Evolutionary conservation across 2,329 filamentous ascomycete species (phyloP).

Genomic region (Ophiocordyceps camponoti-floridani): DNA sequence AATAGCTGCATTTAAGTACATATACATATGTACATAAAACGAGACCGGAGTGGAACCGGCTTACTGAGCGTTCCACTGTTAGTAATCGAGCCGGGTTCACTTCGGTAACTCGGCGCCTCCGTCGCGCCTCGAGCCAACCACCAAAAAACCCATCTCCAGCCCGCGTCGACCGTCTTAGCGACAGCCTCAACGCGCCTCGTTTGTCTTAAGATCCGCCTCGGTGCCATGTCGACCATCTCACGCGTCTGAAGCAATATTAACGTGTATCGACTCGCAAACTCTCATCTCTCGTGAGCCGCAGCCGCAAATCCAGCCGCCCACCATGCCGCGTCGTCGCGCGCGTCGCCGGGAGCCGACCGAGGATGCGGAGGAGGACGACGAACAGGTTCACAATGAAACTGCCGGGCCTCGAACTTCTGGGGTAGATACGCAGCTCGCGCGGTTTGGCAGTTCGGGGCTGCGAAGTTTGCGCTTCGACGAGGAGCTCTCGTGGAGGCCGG

Average conservation of each 20-base stretch:
- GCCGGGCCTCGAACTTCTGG: slow-evolving; percentile 5
- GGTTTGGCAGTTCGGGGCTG: slow-evolving; percentile 5
- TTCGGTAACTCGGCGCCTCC: no score
- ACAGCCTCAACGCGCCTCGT: no score
- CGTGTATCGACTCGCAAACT: not conserved
- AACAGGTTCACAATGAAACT: slow-evolving; percentile 2
- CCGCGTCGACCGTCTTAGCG: no score
- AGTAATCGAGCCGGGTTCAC: no score
- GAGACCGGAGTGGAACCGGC: no score
- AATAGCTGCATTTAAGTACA: no score
- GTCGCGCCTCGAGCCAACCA: no score
- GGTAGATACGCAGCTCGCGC: not conserved
- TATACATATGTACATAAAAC: no score
- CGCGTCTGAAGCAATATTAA: not conserved
- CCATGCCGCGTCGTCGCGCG: slow-evolving; percentile 1
- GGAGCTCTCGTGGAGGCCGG: slow-evolving; percentile 76
- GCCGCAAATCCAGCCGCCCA: not conserved
- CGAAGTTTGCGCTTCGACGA: slow-evolving; percentile 60
- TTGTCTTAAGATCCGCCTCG: no score
- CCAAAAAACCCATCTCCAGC: no score
- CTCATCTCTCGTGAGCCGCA: not conserved
- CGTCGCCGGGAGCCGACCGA: slow-evolving; percentile 2
- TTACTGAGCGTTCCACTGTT: no score
- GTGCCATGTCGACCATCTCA: no score
- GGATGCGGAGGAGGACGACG: slow-evolving; percentile 4